A percentile compares a stretch with the other conserved stretches of the same genome.
Conservation (phyloP, 352 stramenopile species). For the Pythium apleroticum region DNA sequence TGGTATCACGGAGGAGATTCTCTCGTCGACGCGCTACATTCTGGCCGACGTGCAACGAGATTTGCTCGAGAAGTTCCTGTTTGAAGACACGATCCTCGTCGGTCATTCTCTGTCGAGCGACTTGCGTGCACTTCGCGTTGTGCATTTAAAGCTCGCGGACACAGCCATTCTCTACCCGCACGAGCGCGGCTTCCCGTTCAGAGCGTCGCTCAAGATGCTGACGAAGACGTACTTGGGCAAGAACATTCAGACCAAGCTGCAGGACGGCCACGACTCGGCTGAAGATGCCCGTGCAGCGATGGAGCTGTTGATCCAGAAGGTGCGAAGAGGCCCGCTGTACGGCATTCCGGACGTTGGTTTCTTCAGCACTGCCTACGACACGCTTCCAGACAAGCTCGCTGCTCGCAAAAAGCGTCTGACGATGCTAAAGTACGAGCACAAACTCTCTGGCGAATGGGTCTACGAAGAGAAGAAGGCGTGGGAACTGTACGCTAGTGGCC, state of each 20-base stretch:
- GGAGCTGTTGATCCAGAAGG: slow-evolving; percentile 74
- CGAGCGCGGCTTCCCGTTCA: slow-evolving; percentile 78
- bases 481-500: slow-evolving; percentile 68
- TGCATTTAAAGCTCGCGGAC: slow-evolving; percentile 71
- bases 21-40: slow-evolving; percentile 53
- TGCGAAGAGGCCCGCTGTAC: slow-evolving; percentile 64
- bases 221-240: slow-evolving; percentile 80
- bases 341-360: slow-evolving; percentile 56
- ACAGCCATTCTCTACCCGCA: slow-evolving; percentile 87
- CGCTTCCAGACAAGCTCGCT: slow-evolving; percentile 60
- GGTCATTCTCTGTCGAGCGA: slow-evolving; percentile 88
- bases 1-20: slow-evolving; percentile 81
- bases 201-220: slow-evolving; percentile 79
- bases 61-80: slow-evolving; percentile 56
- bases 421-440: slow-evolving; percentile 39
- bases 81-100: slow-evolving; percentile 77
- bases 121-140: slow-evolving; percentile 69
- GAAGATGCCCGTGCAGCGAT: slow-evolving; percentile 83
- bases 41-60: slow-evolving; percentile 73
- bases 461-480: slow-evolving; percentile 58
- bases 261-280: slow-evolving; percentile 76
- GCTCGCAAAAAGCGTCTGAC: slow-evolving; percentile 47
- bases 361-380: slow-evolving; percentile 53
- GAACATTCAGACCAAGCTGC: slow-evolving; percentile 71
- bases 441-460: slow-evolving; percentile 15